These are phyloP conservation scores for Mycena haematopus DNA, from an alignment of 768 basidiomycete species.

Conservation along the genomic window DNA sequence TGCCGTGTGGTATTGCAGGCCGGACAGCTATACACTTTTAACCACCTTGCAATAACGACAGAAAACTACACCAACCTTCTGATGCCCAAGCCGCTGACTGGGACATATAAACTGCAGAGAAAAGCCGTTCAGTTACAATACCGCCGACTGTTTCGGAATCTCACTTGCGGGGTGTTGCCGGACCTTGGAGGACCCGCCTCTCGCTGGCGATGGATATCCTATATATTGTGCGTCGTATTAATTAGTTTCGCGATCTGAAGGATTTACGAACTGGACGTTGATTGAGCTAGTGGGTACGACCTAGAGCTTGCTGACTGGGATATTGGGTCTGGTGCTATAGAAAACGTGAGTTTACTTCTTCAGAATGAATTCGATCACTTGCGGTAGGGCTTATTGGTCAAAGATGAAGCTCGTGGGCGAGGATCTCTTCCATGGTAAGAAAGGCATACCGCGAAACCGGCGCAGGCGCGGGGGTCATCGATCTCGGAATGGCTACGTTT, in stretches of 20 bases:
- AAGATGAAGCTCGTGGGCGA: constrained; percentile 26
- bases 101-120: neutral
- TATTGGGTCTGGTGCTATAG: neutral
- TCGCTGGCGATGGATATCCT: constrained; percentile 8
- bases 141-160: neutral
- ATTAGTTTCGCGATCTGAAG: neutral
- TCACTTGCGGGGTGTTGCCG: constrained; percentile 21
- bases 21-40: constrained; percentile 6
- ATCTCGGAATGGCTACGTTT: constrained; percentile 18
- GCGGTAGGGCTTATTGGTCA: constrained; percentile 13
- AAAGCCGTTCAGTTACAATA: neutral
- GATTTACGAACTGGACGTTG: constrained; percentile 8
- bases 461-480: constrained; percentile 28
- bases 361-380: constrained; percentile 1
- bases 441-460: constrained; percentile 19
- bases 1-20: constrained; percentile 8
- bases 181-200: constrained; percentile 24
- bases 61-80: constrained; percentile 5
- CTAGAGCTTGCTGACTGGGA: neutral
- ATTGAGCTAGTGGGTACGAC: neutral
- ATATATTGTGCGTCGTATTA: neutral
- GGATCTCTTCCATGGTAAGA: constrained; percentile 1
- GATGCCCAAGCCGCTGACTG: constrained; percentile 14
- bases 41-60: neutral
- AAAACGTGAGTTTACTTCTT: neutral